Evolutionary conservation across 1,139 yeast genomes (phyloP).

Genomic region (Ashbya aceris): DNA sequence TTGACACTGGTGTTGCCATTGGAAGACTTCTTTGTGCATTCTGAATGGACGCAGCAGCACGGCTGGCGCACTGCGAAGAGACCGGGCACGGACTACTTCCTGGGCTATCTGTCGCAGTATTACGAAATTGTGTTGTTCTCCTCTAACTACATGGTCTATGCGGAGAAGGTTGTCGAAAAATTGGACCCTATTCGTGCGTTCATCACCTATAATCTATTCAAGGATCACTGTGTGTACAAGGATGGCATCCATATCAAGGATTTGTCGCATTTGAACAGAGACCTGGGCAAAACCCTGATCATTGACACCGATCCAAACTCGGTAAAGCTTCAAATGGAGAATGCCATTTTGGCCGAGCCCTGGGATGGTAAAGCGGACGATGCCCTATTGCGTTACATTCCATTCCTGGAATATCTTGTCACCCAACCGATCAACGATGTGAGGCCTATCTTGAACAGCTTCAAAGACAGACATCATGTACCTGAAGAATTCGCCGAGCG

Average conservation of each 20-base stretch:
- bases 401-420: conserved; percentile 89
- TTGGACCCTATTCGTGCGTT: conserved; percentile 90
- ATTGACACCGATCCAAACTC: conserved; percentile 72
- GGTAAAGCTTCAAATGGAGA: conserved; percentile 80
- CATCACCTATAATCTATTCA: conserved; percentile 75
- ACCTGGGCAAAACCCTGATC: conserved; percentile 67
- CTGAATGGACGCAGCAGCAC: conserved; percentile 82
- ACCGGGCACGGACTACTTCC: conserved; percentile 94
- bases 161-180: conserved; percentile 77
- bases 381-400: conserved; percentile 67
- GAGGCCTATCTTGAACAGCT: conserved; percentile 75
- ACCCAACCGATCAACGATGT: conserved; percentile 86
- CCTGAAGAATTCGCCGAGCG: conserved; percentile 75
- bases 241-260: conserved; percentile 84
- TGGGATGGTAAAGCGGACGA: conserved; percentile 89
- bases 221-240: conserved; percentile 79
- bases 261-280: conserved; percentile 82
- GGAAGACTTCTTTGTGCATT: conserved; percentile 84
- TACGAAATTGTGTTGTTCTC: conserved; percentile 91
- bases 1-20: conserved; percentile 79
- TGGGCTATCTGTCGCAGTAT: conserved; percentile 89
- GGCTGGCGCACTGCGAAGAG: conserved; percentile 99
- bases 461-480: conserved; percentile 48
- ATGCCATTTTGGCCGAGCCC: conserved; percentile 70
- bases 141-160: conserved; percentile 74